Evolutionary conservation across 192 early-diverging fungal species (phyloP).

Genomic region (Coemansia interrupta): DNA sequence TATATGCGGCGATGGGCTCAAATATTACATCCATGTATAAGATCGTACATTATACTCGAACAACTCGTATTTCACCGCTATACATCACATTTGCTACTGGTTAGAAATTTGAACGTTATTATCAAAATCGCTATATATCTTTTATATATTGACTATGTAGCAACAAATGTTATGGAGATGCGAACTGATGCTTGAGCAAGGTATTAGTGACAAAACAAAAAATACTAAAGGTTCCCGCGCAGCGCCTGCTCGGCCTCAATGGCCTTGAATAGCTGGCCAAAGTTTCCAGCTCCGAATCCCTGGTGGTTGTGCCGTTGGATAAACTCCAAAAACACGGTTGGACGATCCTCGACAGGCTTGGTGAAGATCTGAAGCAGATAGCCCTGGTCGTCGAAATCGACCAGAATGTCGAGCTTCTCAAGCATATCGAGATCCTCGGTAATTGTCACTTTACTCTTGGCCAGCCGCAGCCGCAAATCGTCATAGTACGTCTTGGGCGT

Average conservation of each 20-base stretch:
- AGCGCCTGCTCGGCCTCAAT: conserved; percentile 91
- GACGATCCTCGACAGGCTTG: conserved; percentile 90
- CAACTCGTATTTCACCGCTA: no score
- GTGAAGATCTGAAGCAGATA: conserved; percentile 94
- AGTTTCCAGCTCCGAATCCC: conserved; percentile 96
- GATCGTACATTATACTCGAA: no score
- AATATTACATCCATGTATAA: no score
- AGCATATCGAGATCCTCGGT: conserved; percentile 79
- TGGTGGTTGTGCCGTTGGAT: conserved; percentile 92
- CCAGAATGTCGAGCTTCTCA: conserved; percentile 83
- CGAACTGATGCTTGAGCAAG: no score
- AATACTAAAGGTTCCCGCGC: conserved; percentile 71
- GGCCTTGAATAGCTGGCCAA: conserved; percentile 94
- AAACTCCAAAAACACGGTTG: conserved; percentile 95
- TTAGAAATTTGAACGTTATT: no score
- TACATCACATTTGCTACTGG: no score
- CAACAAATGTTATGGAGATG: no score
- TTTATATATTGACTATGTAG: no score
- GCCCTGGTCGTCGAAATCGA: conserved; percentile 95
- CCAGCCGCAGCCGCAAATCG: conserved; percentile 69
- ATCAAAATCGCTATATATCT: no score
- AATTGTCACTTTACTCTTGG: conserved; percentile 67
- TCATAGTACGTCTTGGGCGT: conserved; percentile 88
- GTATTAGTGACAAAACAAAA: no score
- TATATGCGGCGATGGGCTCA: no score